Base-by-base conservation (phyloP, 148 eudicot species). In the Fagopyrum esculentum region DNA sequence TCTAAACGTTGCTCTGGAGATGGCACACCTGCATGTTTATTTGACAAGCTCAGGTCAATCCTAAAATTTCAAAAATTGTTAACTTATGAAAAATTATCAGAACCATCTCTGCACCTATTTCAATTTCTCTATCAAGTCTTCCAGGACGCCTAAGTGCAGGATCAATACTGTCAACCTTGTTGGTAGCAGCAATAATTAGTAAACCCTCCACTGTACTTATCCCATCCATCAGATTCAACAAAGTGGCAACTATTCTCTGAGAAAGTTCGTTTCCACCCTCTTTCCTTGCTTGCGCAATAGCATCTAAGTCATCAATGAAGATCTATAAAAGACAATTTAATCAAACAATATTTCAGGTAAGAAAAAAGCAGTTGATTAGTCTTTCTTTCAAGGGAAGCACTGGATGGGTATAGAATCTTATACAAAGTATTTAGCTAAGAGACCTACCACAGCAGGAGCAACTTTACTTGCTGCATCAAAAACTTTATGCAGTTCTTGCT, bases 101-200 rank as follows among this genome's bases (percentile, higher is more conserved):
- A 26, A 60, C 4, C 7, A 29, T 9, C 22, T 43, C 46, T n/a
- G 9, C 80, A 92, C 98, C 98, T 81, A 95, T 86, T 80, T 95
- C 97, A 75, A 95, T 89, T 85, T 95, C 98, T 81, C 91, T 84
- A 74, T 92, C 98, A 59, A 95, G 85, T 82, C 98, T 85, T 77
- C 98, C 98, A 26, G 97, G 92, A 46, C 96, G 89, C 82, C 98
- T 90, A 48, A 95, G 92, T 73, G 98, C 97, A 68, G 98, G 96
- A 80, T 92, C 97, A 80, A 95, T 86, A 80, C 89, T 85, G 80
- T 95, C 98, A 52, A 89, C 81, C 75, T 93, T 82, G 78, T 90
- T 95, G 64, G 98, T 92, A 29, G 97, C 97, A 77, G 97, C 98
- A 85, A 95, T 84, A 43, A 92, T 81, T 81, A 95, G 90, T 43